These are phyloP conservation scores for Plasmodium gonderi DNA, from an alignment of 169 alveolate genomes.

Conservation along the genomic window DNA sequence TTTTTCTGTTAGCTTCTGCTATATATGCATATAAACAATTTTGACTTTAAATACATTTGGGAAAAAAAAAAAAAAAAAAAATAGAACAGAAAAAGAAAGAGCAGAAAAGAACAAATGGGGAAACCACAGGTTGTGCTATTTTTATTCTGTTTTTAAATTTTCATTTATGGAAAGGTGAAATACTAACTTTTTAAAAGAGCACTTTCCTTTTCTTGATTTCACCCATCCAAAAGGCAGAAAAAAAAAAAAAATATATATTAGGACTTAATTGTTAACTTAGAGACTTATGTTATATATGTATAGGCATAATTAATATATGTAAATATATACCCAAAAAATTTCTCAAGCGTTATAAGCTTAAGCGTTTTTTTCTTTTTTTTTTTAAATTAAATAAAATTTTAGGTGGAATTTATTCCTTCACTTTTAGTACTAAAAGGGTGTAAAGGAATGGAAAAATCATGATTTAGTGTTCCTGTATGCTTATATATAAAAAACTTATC, in stretches of 20 bases:
- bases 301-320: neutral
- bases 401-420: too few relatives aligned
- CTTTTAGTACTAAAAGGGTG: too few relatives aligned
- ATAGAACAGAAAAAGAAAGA: neutral
- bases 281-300: neutral
- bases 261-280: neutral
- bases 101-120: neutral
- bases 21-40: neutral
- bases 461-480: neutral
- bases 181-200: neutral
- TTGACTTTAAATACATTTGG: neutral
- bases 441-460: neutral
- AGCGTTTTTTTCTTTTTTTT: neutral
- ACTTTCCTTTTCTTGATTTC: too few relatives aligned
- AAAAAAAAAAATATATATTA: neutral
- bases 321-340: neutral
- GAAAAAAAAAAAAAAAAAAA: neutral
- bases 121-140: neutral
- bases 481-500: neutral
- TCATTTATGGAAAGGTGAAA: neutral
- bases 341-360: too few relatives aligned
- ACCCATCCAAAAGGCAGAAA: neutral
- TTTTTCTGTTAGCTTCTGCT: neutral
- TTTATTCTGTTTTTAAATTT: neutral
- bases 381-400: neutral